phyloP scores from a whole-genome alignment of 345 rosid genomes.

The Linum trigynum region DNA sequence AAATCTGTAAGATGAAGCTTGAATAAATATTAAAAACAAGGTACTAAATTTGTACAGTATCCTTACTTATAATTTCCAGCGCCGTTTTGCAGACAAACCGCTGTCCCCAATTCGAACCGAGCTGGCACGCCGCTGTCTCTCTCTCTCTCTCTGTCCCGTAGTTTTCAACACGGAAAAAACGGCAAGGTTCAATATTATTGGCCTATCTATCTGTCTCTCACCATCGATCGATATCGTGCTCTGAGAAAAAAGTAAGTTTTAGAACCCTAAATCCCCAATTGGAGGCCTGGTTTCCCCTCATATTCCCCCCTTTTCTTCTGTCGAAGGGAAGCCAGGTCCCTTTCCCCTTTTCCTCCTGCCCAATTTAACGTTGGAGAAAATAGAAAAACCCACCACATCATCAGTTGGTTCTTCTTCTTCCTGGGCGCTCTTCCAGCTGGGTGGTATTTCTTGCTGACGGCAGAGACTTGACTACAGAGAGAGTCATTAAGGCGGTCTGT shows the following conservation, averaged over 20 bases:
- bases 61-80: neutral
- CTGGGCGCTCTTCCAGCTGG: neutral
- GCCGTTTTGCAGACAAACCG: neutral
- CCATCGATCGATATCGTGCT: no score
- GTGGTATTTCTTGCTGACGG: neutral
- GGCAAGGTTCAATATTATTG: neutral
- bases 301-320: neutral
- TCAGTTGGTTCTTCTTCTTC: neutral
- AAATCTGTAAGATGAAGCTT: no score
- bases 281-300: neutral
- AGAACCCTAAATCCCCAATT: neutral
- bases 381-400: neutral
- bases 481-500: conserved; percentile 11
- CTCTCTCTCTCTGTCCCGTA: neutral
- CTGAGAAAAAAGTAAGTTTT: no score
- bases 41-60: conserved; percentile 8
- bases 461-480: neutral
- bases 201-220: neutral
- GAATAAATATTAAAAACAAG: conserved; percentile 5
- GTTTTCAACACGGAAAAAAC: neutral
- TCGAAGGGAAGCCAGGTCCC: neutral
- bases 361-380: neutral
- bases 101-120: neutral
- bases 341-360: neutral
- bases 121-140: neutral